phyloP scores from a whole-genome alignment of 345 rosid genomes.

The Eucalyptus globulus region DNA sequence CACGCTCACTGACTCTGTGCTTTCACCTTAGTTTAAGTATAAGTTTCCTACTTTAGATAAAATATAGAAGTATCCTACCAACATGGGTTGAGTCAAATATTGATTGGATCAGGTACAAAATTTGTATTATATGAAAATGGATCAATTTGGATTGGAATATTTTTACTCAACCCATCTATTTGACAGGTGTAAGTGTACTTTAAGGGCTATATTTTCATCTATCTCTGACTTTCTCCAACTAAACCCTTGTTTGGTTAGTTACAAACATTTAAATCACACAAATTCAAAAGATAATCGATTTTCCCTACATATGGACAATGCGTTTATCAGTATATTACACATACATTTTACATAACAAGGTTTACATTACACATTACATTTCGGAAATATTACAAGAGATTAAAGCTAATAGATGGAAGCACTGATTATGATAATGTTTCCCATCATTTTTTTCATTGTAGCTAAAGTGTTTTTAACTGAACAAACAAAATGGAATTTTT shows the following conservation, averaged over 20 bases:
- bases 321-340: not conserved
- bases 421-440: not conserved
- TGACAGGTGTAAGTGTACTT: not conserved
- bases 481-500: not conserved
- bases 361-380: not conserved
- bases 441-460: not conserved
- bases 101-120: too few relatives aligned
- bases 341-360: not conserved
- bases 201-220: not conserved
- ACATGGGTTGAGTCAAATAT: too few relatives aligned
- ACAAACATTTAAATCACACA: not conserved
- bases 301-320: not conserved
- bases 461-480: not conserved
- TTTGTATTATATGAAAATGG: too few relatives aligned
- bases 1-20: fast-evolving
- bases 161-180: not conserved
- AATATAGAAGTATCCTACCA: too few relatives aligned
- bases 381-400: not conserved
- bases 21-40: too few relatives aligned
- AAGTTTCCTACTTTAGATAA: too few relatives aligned
- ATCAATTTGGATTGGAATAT: not conserved
- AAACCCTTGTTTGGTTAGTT: not conserved
- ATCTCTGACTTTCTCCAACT: not conserved
- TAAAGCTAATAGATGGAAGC: not conserved
- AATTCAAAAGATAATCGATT: not conserved